These are phyloP conservation scores for Platismatia glauca DNA, from an alignment of 495 filamentous ascomycete species.

Conservation along the genomic window DNA sequence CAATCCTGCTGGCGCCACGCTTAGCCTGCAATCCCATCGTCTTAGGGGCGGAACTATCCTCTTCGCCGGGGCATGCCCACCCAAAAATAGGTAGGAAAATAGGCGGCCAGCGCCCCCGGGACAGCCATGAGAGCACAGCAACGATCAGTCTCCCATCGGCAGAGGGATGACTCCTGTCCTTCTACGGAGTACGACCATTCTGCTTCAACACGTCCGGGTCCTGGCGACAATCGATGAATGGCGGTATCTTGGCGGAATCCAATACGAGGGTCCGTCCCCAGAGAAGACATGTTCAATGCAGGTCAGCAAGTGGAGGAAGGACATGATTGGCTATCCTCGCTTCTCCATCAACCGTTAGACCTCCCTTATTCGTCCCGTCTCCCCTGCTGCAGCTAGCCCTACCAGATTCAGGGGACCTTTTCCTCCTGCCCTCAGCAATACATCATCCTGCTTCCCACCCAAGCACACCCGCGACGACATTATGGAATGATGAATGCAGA, in stretches of 20 bases:
- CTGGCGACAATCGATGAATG: too few species aligned
- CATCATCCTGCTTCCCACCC: neutral
- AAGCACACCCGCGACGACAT: neutral
- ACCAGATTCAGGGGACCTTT: constrained; percentile 18
- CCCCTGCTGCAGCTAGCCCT: constrained; percentile 6
- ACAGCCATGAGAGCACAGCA: too few species aligned
- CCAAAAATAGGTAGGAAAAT: constrained; percentile 5
- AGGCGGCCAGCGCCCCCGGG: too few species aligned
- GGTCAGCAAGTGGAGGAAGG: neutral
- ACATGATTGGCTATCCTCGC: neutral
- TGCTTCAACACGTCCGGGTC: too few species aligned
- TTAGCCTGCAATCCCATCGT: constrained; percentile 1
- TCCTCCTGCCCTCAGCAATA: constrained; percentile 13
- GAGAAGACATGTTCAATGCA: neutral
- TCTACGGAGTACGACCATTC: too few species aligned
- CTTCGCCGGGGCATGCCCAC: neutral
- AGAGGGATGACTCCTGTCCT: too few species aligned
- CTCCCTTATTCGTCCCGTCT: neutral
- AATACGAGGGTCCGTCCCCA: neutral
- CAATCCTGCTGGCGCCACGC: neutral
- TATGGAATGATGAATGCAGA: neutral
- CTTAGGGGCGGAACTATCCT: constrained; percentile 1
- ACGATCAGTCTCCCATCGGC: too few species aligned
- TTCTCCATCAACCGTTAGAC: neutral
- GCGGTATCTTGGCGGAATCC: too few species aligned